phyloP scores from a whole-genome alignment of 768 basidiomycete species.

The Collybia sp. region DNA sequence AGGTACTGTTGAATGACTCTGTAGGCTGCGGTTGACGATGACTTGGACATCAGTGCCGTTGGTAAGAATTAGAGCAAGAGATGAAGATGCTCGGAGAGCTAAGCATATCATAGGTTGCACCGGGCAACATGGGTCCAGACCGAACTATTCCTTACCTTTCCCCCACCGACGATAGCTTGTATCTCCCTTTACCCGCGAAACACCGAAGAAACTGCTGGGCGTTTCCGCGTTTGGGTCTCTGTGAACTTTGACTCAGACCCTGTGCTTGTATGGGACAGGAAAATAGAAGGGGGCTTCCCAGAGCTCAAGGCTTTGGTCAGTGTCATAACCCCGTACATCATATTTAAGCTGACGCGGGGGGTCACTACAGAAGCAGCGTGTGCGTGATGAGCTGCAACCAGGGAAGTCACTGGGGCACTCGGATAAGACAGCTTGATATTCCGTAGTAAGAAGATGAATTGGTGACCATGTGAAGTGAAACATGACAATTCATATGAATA shows the following conservation, averaged over 20 bases:
- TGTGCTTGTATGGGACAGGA: constrained; percentile 83
- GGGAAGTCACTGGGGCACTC: constrained; percentile 85
- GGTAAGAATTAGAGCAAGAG: constrained; percentile 38
- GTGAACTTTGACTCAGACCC: constrained; percentile 21
- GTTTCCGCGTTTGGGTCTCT: constrained; percentile 88
- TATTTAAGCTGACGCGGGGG: neutral
- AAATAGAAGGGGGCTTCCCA: constrained; percentile 87
- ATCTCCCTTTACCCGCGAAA: constrained; percentile 75
- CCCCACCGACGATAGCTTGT: constrained; percentile 63
- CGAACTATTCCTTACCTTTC: constrained; percentile 88
- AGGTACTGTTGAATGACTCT: constrained; percentile 21
- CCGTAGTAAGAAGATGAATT: too few species aligned
- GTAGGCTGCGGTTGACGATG: neutral
- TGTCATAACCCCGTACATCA: constrained; percentile 6
- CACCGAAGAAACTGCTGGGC: constrained; percentile 78
- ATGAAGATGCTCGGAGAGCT: neutral
- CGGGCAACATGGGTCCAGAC: constrained; percentile 93
- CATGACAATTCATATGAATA: too few species aligned
- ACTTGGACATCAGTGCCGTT: constrained; percentile 59
- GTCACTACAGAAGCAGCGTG: constrained; percentile 72
- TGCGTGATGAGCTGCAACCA: constrained; percentile 81
- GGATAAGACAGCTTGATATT: constrained; percentile 43
- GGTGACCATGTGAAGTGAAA: too few species aligned
- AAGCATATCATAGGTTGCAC: constrained; percentile 61
- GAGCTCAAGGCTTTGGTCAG: constrained; percentile 81